Evolutionary conservation across 2,329 filamentous ascomycete species (phyloP).

Genomic region (Fusarium sp.): DNA sequence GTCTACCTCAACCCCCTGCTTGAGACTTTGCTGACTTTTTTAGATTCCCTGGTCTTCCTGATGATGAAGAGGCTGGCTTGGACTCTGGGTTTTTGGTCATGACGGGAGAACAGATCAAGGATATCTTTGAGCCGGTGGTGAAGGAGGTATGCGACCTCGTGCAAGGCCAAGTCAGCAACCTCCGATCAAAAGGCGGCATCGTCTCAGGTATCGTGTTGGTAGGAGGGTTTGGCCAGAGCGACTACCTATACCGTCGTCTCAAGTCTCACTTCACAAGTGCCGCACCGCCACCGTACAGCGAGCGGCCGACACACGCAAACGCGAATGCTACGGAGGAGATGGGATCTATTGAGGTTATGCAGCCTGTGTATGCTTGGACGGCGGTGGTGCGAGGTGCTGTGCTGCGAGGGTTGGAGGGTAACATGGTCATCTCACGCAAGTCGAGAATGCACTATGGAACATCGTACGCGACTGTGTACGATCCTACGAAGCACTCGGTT

Average conservation of each 20-base stretch:
- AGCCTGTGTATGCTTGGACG: conserved; percentile 83
- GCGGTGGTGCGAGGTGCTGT: conserved; percentile 81
- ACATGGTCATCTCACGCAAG: conserved; percentile 77
- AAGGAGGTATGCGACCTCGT: conserved; percentile 73
- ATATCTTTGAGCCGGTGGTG: conserved; percentile 78
- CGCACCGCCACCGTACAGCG: conserved; percentile 69
- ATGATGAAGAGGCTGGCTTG: conserved; percentile 76
- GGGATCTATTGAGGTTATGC: conserved; percentile 77
- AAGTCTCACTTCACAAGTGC: conserved; percentile 71
- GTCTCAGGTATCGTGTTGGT: conserved; percentile 81
- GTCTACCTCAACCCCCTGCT: conserved; percentile 37
- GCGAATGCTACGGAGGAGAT: conserved; percentile 56
- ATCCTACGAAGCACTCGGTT: conserved; percentile 75
- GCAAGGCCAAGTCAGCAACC: conserved; percentile 69
- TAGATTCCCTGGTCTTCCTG: conserved; percentile 74
- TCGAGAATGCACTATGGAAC: conserved; percentile 81
- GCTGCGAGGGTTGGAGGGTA: conserved; percentile 75
- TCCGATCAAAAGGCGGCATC: conserved; percentile 66
- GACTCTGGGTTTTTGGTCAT: conserved; percentile 80
- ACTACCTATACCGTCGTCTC: conserved; percentile 75
- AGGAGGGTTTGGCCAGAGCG: conserved; percentile 81
- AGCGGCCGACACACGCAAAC: conserved; percentile 71
- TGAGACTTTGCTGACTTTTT: conserved; percentile 3
- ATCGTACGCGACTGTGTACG: conserved; percentile 81
- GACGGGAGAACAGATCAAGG: conserved; percentile 71